Evolutionary conservation across 1,284 basidiomycete genomes (phyloP), one percentile per base, ranked within the genome.

Genomic region (Vanrija sp.): DNA sequence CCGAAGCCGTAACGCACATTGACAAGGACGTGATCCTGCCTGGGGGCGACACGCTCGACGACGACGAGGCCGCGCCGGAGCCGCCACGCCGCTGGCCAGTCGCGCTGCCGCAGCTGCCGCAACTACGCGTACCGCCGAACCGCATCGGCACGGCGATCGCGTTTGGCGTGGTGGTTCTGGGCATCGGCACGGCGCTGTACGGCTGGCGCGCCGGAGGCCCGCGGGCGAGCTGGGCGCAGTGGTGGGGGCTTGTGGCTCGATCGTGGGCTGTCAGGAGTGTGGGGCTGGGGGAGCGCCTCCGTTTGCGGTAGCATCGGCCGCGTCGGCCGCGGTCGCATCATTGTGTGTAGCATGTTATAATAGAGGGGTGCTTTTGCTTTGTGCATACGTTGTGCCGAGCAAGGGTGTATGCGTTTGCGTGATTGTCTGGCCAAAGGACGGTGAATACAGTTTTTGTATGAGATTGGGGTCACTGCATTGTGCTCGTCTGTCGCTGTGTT

Each of bases 101-200:
- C 1, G 19, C 38, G 19, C 18, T 47, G 6, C 44, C 25, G 25
- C 46, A 46, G 21, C 48, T 49, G n/a, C 15, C 34, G 8, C 18
- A 12, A 6, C 23, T 51, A 6, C 26, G 44, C 28, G 12, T 42
- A 12, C 8, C 63, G 16, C 46, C 56, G 45, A 54, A 64, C 43
- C 56, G 63, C 21, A 16, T 63, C 0, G 66, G 69, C 5, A 68
- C 68, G 1, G 52, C 60, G 1, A 2, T 76, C 6, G 71, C 69
- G 3, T 18, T 74, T 9, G 63, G 65, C 16, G 59, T 73, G 1
- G 59, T 73, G 1, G 51, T 66, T 1, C 38, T 74, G 15, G 73
- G 74, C 0, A 49, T 76, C 1, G 65, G 71, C 12, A 67, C 72
- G 7, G 71, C 69, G 2, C 49, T 70, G 2, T 69, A 71, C 45